These are phyloP conservation scores for Thozetella sp. DNA, from an alignment of 495 filamentous ascomycete species.

Conservation along the genomic window DNA sequence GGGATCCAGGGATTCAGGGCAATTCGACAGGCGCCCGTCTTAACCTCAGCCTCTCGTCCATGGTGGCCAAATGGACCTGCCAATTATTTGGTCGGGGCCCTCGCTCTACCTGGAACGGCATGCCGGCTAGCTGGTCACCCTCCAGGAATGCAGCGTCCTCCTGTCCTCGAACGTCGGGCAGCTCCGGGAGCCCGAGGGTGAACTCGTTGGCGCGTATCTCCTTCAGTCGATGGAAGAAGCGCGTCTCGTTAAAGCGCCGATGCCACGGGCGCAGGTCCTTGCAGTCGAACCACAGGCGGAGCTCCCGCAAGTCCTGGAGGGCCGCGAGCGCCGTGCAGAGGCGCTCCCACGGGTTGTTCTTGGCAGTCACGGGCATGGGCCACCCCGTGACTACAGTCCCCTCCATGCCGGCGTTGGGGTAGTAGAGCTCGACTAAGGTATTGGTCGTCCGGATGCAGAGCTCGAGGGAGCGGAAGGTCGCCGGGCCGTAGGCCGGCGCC, in stretches of 20 bases:
- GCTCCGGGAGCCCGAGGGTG: constrained; percentile 17
- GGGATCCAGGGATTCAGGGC: too few relatives aligned
- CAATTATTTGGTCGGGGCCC: constrained; percentile 22
- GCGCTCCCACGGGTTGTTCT: constrained; percentile 23
- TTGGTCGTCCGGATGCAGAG: constrained; percentile 18
- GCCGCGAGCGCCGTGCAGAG: constrained; percentile 15
- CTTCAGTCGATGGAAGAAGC: constrained; percentile 14
- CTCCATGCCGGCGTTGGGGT: constrained; percentile 7
- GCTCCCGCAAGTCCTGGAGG: constrained; percentile 8
- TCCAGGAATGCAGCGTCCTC: constrained; percentile 13
- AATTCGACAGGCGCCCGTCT: background rate
- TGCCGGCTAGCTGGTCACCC: constrained; percentile 4
- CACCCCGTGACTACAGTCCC: background rate
- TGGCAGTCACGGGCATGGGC: constrained; percentile 4
- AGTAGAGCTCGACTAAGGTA: constrained; percentile 25
- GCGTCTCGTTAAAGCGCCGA: constrained; percentile 21
- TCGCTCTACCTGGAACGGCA: constrained; percentile 20
- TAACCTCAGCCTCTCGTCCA: background rate
- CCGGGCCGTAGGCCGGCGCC: background rate
- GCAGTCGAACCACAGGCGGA: constrained; percentile 27
- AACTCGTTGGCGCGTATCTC: constrained; percentile 16
- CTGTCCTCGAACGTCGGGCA: constrained; percentile 8
- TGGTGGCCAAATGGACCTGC: constrained; percentile 11
- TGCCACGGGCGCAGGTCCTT: constrained; percentile 27
- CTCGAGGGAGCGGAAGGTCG: constrained; percentile 17